A percentile compares a stretch with the other conserved stretches of the same genome.
phyloP scores from a whole-genome alignment of 2,329 filamentous ascomycete species.

The Lizonia empirigonia region DNA sequence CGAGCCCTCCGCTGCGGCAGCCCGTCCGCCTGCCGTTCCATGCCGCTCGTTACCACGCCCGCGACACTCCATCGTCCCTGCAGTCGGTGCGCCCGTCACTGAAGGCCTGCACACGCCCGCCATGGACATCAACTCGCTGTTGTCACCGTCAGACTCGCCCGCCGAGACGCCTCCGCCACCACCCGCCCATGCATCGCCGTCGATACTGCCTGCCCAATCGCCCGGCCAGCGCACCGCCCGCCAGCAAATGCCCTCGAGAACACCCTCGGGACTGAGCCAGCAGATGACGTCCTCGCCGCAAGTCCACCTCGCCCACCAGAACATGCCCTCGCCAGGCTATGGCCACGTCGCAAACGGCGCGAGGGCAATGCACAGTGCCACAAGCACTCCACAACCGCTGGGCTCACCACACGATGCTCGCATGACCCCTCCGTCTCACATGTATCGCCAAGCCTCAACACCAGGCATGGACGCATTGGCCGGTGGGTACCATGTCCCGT shows the following conservation, averaged over 20 bases:
- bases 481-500: slow-evolving; percentile 40
- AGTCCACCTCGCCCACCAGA: slow-evolving; percentile 45
- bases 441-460: slow-evolving; percentile 52
- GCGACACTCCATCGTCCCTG: slow-evolving; percentile 23
- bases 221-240: slow-evolving; percentile 40
- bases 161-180: slow-evolving; percentile 44
- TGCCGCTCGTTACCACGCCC: slow-evolving; percentile 26
- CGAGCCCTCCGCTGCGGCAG: slow-evolving; percentile 15
- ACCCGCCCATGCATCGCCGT: slow-evolving; percentile 30
- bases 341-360: slow-evolving; percentile 39
- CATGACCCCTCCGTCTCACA: slow-evolving; percentile 42
- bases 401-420: slow-evolving; percentile 41
- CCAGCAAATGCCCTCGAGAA: slow-evolving; percentile 47
- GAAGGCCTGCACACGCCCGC: slow-evolving; percentile 3
- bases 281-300: slow-evolving; percentile 45
- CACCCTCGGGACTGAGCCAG: slow-evolving; percentile 54
- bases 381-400: slow-evolving; percentile 39
- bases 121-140: slow-evolving; percentile 58
- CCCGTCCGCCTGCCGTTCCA: slow-evolving; percentile 19
- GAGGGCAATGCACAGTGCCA: slow-evolving; percentile 39
- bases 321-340: slow-evolving; percentile 38
- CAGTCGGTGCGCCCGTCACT: slow-evolving; percentile 22
- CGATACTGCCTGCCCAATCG: slow-evolving; percentile 36
- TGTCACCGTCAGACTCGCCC: slow-evolving; percentile 55
- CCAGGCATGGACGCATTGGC: slow-evolving; percentile 56